Percentiles rank a stretch among this genome's conserved stretches.
phyloP scores from a whole-genome alignment of 345 rosid genomes.

The Eucalyptus sp. region DNA sequence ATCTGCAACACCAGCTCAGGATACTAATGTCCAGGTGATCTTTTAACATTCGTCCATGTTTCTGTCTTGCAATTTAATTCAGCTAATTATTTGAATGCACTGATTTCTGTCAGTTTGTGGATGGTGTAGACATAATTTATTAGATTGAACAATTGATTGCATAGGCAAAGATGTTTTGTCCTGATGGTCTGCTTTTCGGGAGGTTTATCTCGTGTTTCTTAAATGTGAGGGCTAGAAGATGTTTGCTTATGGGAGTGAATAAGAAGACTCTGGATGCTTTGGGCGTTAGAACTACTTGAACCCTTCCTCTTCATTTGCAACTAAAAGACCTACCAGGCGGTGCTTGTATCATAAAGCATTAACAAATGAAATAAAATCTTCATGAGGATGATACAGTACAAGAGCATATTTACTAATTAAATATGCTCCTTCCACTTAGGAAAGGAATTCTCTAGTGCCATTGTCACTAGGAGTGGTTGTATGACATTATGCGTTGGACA shows the following conservation, averaged over 20 bases:
- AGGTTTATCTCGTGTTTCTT: background rate
- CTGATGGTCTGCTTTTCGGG: background rate
- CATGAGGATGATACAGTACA: background rate
- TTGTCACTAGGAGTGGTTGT: too few relatives aligned
- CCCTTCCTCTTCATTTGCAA: background rate
- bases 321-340: background rate
- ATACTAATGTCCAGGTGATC: slow-evolving; percentile 38
- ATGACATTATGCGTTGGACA: background rate
- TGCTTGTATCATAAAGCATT: background rate
- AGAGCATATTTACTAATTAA: background rate
- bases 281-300: background rate
- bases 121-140: background rate
- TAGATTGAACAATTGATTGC: background rate
- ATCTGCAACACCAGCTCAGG: slow-evolving; percentile 30
- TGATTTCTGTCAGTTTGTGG: background rate
- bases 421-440: background rate
- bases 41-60: background rate
- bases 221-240: background rate
- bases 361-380: background rate
- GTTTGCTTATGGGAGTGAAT: background rate
- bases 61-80: background rate
- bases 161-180: background rate
- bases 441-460: background rate
- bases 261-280: background rate
- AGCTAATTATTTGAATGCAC: background rate